Base-by-base conservation (phyloP, 768 basidiomycete genomes). In the Cystobasidium tubakii region DNA sequence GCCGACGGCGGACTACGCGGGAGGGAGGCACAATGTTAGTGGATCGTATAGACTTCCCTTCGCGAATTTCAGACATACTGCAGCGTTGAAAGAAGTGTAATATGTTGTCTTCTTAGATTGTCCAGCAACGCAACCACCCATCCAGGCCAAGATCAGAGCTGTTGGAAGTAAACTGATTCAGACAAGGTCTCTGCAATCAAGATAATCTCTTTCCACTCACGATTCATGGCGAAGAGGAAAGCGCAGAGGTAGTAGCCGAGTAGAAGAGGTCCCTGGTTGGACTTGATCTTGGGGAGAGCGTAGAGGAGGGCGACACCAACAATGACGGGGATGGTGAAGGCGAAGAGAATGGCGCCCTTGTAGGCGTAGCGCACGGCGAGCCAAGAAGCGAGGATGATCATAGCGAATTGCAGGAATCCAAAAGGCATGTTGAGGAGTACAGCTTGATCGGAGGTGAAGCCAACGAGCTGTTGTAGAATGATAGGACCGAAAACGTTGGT, bases 151-250 rank as follows among this genome's bases (percentile, higher is more conserved):
- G 73, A 82, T 78, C 10, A 82, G 74, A 15, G 80, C 57, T 60
- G 53, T 54, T n/a, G 27, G 29, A 60, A 60, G 17, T 6, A 15
- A 19, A 19, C 7, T 36, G 57, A 60, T 27, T 25, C 33, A 46
- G 66, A 66, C 63, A 25, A 75, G 74, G 7, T 66, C 74, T 62
- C 77, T 77, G 29, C 74, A 66, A 50, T 19, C 21, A 21, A 50
- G 21, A 50, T 50, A 21, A 50, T 13, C 72, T 36, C 78, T 64
- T 77, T 77, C 80, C 12, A 29, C 57, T 60, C 29, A 60, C 57
- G 81, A 75, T 81, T 81, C 42, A 77, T 77, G n/a, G 78, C 81
- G 75, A 81, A 82, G 31, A 82, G 76, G 77, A 81, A 77, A 17
- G 80, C 76, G 43, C 80, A 39, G 43, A 81, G 74, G 76, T 81